phyloP scores from a whole-genome alignment of 2,329 filamentous ascomycete genomes.

The Tolypocladium ovalisporum region DNA sequence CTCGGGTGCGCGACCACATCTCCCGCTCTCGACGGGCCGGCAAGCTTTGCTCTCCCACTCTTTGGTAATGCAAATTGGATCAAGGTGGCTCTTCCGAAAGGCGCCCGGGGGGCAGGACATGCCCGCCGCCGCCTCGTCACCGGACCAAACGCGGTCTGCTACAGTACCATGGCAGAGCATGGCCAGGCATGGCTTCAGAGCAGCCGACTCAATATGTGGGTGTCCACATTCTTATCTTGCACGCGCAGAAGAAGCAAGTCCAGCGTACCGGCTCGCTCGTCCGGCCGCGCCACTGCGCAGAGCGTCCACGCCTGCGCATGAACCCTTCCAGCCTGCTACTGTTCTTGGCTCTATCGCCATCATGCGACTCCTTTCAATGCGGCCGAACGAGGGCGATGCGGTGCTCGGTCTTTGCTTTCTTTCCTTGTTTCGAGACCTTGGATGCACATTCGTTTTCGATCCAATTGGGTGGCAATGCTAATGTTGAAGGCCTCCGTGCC shows the following conservation, averaged over 20 bases:
- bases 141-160: background rate
- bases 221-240: background rate
- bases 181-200: background rate
- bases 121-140: background rate
- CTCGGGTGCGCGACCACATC: background rate
- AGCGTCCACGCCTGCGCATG: background rate
- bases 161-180: no score
- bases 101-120: background rate
- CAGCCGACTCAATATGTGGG: background rate
- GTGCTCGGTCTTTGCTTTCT: background rate
- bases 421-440: background rate
- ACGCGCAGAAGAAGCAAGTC: background rate
- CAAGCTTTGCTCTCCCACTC: background rate
- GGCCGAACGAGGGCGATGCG: no score
- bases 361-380: background rate
- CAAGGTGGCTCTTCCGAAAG: background rate
- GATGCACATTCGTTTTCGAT: background rate
- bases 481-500: background rate
- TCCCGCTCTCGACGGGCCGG: background rate
- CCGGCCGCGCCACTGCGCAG: background rate
- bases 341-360: background rate
- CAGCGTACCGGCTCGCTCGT: background rate
- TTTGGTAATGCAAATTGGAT: background rate
- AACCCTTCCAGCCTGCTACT: background rate
- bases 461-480: background rate